Evolutionary conservation across 139 green algal species (phyloP), one percentile per base, ranked within the genome.

Genomic region (Tetraselmis chui): DNA sequence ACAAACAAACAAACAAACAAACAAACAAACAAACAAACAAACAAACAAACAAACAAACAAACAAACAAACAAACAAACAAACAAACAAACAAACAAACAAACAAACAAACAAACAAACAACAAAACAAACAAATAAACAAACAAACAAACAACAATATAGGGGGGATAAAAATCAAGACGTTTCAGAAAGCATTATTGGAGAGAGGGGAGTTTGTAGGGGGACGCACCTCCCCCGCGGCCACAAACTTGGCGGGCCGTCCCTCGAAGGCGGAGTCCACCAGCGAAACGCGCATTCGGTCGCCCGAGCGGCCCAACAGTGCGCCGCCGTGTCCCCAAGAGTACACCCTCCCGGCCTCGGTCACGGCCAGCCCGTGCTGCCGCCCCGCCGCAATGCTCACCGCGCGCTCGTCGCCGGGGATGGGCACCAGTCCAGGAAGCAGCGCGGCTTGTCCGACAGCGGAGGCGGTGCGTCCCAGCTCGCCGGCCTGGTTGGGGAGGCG

Each of bases 311-410:
- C 45, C 11, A 67, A 18, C 45, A 67, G 45, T 18, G 45, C 24
- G 2, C 75, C 80, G 27, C 81, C 26, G 67, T 82, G 81, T 0
- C 86, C 86, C 84, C 82, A 91, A 1, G 79, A 83, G 80, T 82
- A 89, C 32, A 92, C 78, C 27, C 82, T 29, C 26, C 89, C 89
- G 18, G 83, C 74, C 23, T 29, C 23, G 1, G 86, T 93, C 76
- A 87, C 83, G 2, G 81, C 89, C 32, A 93, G 76, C 0, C 80
- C 84, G 75, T 91, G 88, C 78, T 90, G 83, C 5, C 89, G 82
- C 5, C 89, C 89, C 29, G 89, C 89, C 1, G 89, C 89, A 26
- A 91, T 86, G 1, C 82, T 79, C 78, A 87, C 77, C 2, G 89
- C 85, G 18, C 5, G 45, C 45, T 67, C 45, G 11, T 18, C 18